Percentiles rank a stretch among this genome's conserved stretches.
Evolutionary conservation across 495 filamentous ascomycete species (phyloP).

Genomic region (Penicillium robsamsonii): DNA sequence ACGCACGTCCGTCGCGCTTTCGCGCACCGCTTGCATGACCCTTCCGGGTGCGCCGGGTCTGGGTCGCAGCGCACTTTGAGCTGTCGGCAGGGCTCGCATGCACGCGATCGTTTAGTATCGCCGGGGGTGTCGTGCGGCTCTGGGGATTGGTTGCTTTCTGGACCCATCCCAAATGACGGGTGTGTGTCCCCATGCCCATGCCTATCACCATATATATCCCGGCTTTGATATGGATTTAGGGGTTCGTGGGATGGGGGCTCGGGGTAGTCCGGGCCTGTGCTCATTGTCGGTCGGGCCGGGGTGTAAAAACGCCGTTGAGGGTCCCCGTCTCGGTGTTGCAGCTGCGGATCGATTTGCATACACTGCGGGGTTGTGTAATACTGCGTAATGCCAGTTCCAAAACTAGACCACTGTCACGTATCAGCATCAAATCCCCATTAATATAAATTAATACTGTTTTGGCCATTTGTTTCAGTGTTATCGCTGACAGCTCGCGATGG

Average conservation of each 20-base stretch:
- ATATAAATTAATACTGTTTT: not conserved
- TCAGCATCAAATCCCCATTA: not conserved
- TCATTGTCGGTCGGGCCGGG: slow-evolving; percentile 16
- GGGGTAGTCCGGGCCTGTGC: slow-evolving; percentile 27
- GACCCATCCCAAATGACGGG: slow-evolving; percentile 3
- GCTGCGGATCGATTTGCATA: slow-evolving; percentile 38
- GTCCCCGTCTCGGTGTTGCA: slow-evolving; percentile 22
- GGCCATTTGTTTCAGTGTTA: not conserved
- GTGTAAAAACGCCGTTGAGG: slow-evolving; percentile 17
- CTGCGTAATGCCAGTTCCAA: not conserved
- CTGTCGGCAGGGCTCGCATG: slow-evolving; percentile 87
- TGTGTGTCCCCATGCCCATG: not conserved
- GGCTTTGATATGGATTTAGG: slow-evolving; percentile 4
- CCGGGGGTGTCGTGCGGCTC: slow-evolving; percentile 40
- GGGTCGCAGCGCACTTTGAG: slow-evolving; percentile 90
- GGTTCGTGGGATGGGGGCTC: slow-evolving; percentile 31
- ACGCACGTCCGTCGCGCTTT: slow-evolving; percentile 79
- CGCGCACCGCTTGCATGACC: slow-evolving; percentile 79
- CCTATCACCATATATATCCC: not conserved
- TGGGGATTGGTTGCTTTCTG: slow-evolving; percentile 14
- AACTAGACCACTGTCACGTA: slow-evolving; percentile 4
- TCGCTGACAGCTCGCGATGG: not conserved
- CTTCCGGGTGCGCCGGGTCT: slow-evolving; percentile 50
- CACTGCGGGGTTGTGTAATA: slow-evolving; percentile 16
- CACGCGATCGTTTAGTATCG: slow-evolving; percentile 76